These are phyloP conservation scores for Sporothrix pallida DNA, from an alignment of 2,329 filamentous ascomycete genomes.

Conservation along the genomic window DNA sequence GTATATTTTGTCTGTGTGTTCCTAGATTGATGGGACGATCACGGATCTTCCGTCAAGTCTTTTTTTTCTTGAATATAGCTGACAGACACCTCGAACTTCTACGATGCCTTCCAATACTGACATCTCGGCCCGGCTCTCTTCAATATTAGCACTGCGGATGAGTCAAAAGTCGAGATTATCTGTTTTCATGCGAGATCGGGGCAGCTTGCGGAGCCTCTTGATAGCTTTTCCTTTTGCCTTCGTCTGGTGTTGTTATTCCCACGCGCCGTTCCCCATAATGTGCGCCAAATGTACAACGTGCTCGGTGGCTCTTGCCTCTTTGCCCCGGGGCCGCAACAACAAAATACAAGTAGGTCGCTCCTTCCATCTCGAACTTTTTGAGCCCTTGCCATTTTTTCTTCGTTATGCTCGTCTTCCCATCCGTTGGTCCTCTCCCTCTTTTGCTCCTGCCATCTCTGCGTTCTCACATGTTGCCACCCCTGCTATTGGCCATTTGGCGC, in stretches of 20 bases:
- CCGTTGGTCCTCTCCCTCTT: background rate
- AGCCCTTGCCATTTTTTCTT: background rate
- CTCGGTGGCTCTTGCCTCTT: too few relatives aligned
- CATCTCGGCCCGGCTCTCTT: background rate
- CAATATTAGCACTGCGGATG: background rate
- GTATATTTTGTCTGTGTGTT: background rate
- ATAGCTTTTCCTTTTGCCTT: background rate
- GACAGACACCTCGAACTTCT: background rate
- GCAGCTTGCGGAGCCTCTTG: slow-evolving; percentile 12
- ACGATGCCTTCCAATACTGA: background rate
- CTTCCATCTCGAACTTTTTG: background rate
- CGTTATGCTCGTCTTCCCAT: background rate
- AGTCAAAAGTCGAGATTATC: slow-evolving; percentile 10
- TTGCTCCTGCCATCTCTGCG: background rate
- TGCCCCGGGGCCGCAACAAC: slow-evolving; percentile 6
- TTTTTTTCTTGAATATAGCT: background rate
- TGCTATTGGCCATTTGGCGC: background rate
- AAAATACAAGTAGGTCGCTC: background rate
- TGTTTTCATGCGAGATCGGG: slow-evolving; percentile 29
- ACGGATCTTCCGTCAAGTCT: background rate
- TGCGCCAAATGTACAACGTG: background rate
- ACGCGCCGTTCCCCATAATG: background rate
- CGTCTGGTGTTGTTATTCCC: slow-evolving; percentile 22
- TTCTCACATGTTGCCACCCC: slow-evolving; percentile 4
- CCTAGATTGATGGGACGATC: background rate